Base-by-base conservation (phyloP, 2,329 filamentous ascomycete species). In the Helicocarpus griseus region DNA sequence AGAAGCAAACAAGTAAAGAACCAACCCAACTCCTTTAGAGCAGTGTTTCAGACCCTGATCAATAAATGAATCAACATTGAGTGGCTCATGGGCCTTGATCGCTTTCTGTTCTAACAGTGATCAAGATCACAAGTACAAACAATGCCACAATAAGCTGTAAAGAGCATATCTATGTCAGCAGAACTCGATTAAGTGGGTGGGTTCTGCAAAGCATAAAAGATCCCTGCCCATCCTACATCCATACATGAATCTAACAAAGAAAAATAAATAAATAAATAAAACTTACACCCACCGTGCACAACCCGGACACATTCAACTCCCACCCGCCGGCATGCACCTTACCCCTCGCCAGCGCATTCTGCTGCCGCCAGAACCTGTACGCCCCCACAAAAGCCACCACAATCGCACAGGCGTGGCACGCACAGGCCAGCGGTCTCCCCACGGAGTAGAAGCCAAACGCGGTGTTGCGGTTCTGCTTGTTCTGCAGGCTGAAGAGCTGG, bases 401-500 rank as follows among this genome's bases (percentile, higher is more conserved):
- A 22, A 78, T 69, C 0, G 76, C 76, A 24, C 70, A 65, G 36
- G 53, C 62, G 48, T 79, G 74, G 54, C 78, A 78, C 1, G 69
- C 61, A 4, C 63, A 67, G 3, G 73, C 69, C 4, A 89, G 65
- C 0, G 85, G 82, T 51, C 78, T 77, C 2, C 82, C 83, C 2
- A 86, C 69, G 9, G 75, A 66, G 53, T 74, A 79, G 62, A 81
- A 87, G 1, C 80, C 80, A 53, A 86, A 77, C 3, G 57, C 55
- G 4, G 57, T 51, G 9, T 69, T 65, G 2, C 66, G 65, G 35
- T 69, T 58, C 1, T 68, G 70, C 24, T 72, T 63, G 28, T 80
- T 73, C 60, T 83, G 76, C 3, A 84, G 70, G 19, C 77, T 74
- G 59, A 86, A 87, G 6, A 89, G 75, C 61, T 89, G 85, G 0